Evolutionary conservation across 495 filamentous ascomycete genomes (phyloP).

Genomic region (Elasticomyces elasticus): DNA sequence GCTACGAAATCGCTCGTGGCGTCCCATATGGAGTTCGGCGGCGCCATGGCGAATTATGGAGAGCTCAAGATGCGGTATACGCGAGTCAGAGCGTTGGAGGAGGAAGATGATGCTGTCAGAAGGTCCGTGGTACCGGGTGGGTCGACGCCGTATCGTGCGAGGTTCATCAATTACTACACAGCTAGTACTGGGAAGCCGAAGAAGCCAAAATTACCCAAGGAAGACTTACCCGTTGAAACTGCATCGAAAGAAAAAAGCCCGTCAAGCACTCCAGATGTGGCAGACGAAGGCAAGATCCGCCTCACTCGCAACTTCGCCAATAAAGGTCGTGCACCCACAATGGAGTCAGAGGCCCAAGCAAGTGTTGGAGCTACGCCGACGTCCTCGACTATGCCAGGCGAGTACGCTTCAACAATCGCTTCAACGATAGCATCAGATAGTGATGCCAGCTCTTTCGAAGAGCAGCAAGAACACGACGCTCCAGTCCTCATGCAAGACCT

Average conservation of each 20-base stretch:
- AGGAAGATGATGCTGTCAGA: slow-evolving; percentile 41
- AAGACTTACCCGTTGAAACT: slow-evolving; percentile 3
- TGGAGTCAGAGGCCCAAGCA: neutral
- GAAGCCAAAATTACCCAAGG: slow-evolving; percentile 29
- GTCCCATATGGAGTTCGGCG: slow-evolving; percentile 75
- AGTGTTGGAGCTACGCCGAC: neutral
- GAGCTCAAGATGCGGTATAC: slow-evolving; percentile 61
- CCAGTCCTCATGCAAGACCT: neutral
- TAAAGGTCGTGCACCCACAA: neutral
- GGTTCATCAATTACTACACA: slow-evolving; percentile 89
- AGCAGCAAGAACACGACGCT: neutral
- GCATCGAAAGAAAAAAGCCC: neutral
- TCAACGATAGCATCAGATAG: no score
- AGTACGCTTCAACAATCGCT: neutral
- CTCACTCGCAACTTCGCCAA: neutral
- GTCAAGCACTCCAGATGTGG: neutral
- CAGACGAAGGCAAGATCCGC: neutral
- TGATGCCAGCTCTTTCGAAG: no score
- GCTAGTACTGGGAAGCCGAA: slow-evolving; percentile 61
- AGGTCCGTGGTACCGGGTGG: slow-evolving; percentile 13
- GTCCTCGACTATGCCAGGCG: neutral
- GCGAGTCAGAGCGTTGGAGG: slow-evolving; percentile 57
- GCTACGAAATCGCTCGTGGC: slow-evolving; percentile 64
- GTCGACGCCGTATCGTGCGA: slow-evolving; percentile 37
- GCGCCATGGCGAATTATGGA: slow-evolving; percentile 64